Percentiles rank a stretch among this genome's conserved stretches.
phyloP scores from a whole-genome alignment of 2,329 filamentous ascomycete species.

The Sclerotinia subarctica region DNA sequence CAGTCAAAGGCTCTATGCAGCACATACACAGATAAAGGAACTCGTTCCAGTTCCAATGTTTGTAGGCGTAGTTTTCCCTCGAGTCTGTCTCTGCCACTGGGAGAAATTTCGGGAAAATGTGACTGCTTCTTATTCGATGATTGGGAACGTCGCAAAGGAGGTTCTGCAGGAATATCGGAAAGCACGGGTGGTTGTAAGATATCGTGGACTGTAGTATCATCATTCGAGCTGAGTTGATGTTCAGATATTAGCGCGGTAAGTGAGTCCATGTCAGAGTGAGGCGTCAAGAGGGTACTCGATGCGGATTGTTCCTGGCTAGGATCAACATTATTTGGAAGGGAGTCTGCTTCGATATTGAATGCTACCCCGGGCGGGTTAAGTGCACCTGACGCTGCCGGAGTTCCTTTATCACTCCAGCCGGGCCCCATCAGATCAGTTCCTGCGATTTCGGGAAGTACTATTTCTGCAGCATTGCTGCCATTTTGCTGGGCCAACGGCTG shows the following conservation, averaged over 20 bases:
- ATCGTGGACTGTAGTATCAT: conserved; percentile 12
- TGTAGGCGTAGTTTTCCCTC: conserved; percentile 64
- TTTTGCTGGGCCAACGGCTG: neutral
- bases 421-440: neutral
- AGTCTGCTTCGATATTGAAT: conserved; percentile 25
- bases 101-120: conserved; percentile 30
- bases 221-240: conserved; percentile 26
- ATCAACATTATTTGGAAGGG: conserved; percentile 20
- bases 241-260: conserved; percentile 33
- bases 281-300: conserved; percentile 21
- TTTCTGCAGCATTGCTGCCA: neutral
- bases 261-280: conserved; percentile 33
- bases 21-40: conserved; percentile 70
- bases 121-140: conserved; percentile 30
- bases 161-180: conserved; percentile 23
- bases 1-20: conserved; percentile 71
- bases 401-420: conserved; percentile 18
- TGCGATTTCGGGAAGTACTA: neutral
- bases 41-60: conserved; percentile 69
- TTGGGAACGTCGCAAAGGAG: conserved; percentile 31
- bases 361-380: conserved; percentile 25
- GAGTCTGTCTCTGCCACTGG: conserved; percentile 42
- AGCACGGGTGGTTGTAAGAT: conserved; percentile 3
- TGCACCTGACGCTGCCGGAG: conserved; percentile 21
- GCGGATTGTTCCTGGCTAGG: neutral